A percentile compares a stretch with the other conserved stretches of the same genome.
Evolutionary conservation across 1,139 yeast species (phyloP).

Genomic region (Scheffersomyces quercinus): DNA sequence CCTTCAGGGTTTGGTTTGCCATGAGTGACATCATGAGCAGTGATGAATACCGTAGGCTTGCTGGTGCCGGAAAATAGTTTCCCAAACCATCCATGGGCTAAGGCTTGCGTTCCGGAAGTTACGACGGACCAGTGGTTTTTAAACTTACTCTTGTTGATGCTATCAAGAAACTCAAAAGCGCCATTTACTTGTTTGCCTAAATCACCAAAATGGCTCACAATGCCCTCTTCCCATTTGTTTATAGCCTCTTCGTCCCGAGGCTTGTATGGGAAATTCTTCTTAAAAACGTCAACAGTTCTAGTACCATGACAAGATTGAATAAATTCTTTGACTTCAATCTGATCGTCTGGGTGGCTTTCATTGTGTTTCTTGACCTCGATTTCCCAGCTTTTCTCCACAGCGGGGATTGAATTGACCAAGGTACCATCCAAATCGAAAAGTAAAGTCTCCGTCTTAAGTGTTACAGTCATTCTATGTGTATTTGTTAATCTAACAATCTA

Average conservation of each 20-base stretch:
- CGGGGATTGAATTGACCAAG: slow-evolving; percentile 20
- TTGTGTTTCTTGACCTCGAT: slow-evolving; percentile 16
- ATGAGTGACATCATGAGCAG: slow-evolving; percentile 19
- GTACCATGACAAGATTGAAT: slow-evolving; percentile 19
- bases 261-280: slow-evolving; percentile 15
- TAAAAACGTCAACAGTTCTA: slow-evolving; percentile 17
- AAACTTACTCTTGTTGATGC: slow-evolving; percentile 8
- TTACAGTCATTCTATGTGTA: background rate
- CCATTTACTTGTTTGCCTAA: slow-evolving; percentile 18
- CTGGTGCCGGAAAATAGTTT: slow-evolving; percentile 9
- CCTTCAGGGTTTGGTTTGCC: slow-evolving; percentile 23
- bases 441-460: slow-evolving; percentile 2
- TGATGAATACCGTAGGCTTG: slow-evolving; percentile 19
- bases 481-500: too few relatives aligned
- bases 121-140: slow-evolving; percentile 19
- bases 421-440: slow-evolving; percentile 25
- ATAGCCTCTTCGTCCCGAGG: slow-evolving; percentile 10
- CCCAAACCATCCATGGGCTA: slow-evolving; percentile 21
- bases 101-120: slow-evolving; percentile 20
- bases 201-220: slow-evolving; percentile 18
- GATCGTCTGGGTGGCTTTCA: slow-evolving; percentile 8
- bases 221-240: slow-evolving; percentile 14
- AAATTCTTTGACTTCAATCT: slow-evolving; percentile 11
- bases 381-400: slow-evolving; percentile 22
- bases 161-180: slow-evolving; percentile 10